These are phyloP conservation scores for Mycena rosella DNA, from an alignment of 768 basidiomycete genomes.

Conservation along the genomic window DNA sequence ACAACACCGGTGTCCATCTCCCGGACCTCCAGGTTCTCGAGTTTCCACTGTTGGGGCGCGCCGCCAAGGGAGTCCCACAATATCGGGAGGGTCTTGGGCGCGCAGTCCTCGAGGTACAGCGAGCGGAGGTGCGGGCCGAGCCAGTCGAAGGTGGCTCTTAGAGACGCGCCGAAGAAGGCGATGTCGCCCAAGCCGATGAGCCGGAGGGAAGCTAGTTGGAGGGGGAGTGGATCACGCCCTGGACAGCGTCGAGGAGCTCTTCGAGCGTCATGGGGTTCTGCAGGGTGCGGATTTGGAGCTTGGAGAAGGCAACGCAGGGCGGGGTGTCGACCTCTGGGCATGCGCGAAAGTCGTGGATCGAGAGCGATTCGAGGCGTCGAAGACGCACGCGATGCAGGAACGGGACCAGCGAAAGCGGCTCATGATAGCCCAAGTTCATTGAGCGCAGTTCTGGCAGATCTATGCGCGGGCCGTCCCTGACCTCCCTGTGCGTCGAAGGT, in stretches of 20 bases:
- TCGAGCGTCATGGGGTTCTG: neutral
- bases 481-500: constrained; percentile 6
- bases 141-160: neutral
- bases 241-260: constrained; percentile 3
- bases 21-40: neutral
- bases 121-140: constrained; percentile 1
- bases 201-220: constrained; percentile 5
- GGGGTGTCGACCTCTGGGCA: no score
- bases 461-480: constrained; percentile 18
- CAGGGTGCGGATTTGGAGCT: neutral
- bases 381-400: constrained; percentile 22
- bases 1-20: constrained; percentile 8
- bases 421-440: constrained; percentile 20
- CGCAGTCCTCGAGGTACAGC: neutral
- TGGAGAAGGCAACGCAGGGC: neutral
- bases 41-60: neutral
- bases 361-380: constrained; percentile 19
- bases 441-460: constrained; percentile 12
- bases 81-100: neutral
- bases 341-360: constrained; percentile 19
- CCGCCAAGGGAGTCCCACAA: neutral
- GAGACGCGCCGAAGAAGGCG: neutral
- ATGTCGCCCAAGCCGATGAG: constrained; percentile 12
- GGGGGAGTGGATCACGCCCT: constrained; percentile 11
- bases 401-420: constrained; percentile 29